Percentiles rank a stretch among this genome's conserved stretches.
These are phyloP conservation scores for Trypanosoma scelopori DNA, from an alignment of 208 protist species.

Conservation along the genomic window DNA sequence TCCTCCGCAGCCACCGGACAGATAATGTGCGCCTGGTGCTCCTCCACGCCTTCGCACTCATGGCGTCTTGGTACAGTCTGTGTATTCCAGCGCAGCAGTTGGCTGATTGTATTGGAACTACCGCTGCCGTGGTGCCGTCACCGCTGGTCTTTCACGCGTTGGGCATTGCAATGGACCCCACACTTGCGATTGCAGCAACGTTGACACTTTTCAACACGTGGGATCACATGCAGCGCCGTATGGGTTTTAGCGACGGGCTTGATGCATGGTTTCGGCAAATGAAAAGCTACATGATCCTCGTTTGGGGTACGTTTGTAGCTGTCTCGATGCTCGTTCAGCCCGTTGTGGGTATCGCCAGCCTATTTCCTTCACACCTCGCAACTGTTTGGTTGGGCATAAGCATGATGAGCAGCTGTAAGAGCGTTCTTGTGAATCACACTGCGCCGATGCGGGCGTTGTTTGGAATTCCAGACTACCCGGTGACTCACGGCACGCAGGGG, in stretches of 20 bases:
- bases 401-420: conserved; percentile 44
- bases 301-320: conserved; percentile 32
- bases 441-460: conserved; percentile 52
- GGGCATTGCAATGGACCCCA: conserved; percentile 49
- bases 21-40: conserved; percentile 75
- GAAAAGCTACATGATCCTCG: conserved; percentile 19
- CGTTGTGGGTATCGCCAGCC: conserved; percentile 15
- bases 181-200: conserved; percentile 48
- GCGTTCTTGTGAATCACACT: conserved; percentile 50
- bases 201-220: conserved; percentile 55
- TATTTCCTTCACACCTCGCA: conserved; percentile 69
- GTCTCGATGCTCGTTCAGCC: conserved; percentile 18
- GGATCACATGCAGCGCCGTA: conserved; percentile 53
- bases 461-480: conserved; percentile 49
- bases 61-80: conserved; percentile 47
- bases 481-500: conserved; percentile 66
- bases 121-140: conserved; percentile 33
- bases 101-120: conserved; percentile 35
- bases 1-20: conserved; percentile 69
- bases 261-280: conserved; percentile 47
- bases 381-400: conserved; percentile 83
- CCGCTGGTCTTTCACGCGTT: conserved; percentile 20
- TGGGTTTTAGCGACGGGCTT: conserved; percentile 68
- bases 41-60: conserved; percentile 37
- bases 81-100: conserved; percentile 66